Percentiles rank a stretch among this genome's conserved stretches.
Evolutionary conservation across 1,139 yeast genomes (phyloP).

Genomic region (Geotrichum reessii): DNA sequence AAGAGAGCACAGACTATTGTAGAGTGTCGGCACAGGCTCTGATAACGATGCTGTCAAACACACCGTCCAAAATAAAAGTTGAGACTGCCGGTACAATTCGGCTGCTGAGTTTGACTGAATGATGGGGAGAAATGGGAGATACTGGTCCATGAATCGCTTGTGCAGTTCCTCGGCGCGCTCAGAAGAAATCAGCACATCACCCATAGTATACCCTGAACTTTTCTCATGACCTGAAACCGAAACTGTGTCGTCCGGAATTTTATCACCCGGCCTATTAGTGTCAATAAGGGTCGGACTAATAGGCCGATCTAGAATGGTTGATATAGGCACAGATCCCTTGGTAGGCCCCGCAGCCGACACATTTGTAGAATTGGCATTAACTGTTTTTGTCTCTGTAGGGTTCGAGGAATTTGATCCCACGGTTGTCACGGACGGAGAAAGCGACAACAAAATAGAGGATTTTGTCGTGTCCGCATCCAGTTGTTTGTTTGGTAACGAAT

Average conservation of each 20-base stretch:
- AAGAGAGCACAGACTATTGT: slow-evolving; percentile 66
- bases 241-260: slow-evolving; percentile 4
- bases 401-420: background rate
- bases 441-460: background rate
- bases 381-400: background rate
- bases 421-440: background rate
- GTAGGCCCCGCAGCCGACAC: background rate
- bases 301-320: slow-evolving; percentile 6
- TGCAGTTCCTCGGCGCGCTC: slow-evolving; percentile 70
- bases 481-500: slow-evolving; percentile 13
- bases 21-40: slow-evolving; percentile 80
- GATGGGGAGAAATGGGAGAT: slow-evolving; percentile 75
- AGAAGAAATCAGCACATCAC: slow-evolving; percentile 62
- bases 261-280: slow-evolving; percentile 8
- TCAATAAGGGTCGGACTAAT: slow-evolving; percentile 1
- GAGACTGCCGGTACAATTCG: slow-evolving; percentile 77
- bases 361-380: background rate
- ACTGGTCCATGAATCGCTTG: slow-evolving; percentile 56
- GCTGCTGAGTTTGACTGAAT: slow-evolving; percentile 65
- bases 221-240: background rate
- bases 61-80: slow-evolving; percentile 84
- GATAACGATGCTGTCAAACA: slow-evolving; percentile 79
- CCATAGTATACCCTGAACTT: slow-evolving; percentile 44
- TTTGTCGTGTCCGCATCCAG: background rate
- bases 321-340: slow-evolving; percentile 7